Conservation (phyloP, 257 asterid species). For the Jacaranda mimosifolia region DNA sequence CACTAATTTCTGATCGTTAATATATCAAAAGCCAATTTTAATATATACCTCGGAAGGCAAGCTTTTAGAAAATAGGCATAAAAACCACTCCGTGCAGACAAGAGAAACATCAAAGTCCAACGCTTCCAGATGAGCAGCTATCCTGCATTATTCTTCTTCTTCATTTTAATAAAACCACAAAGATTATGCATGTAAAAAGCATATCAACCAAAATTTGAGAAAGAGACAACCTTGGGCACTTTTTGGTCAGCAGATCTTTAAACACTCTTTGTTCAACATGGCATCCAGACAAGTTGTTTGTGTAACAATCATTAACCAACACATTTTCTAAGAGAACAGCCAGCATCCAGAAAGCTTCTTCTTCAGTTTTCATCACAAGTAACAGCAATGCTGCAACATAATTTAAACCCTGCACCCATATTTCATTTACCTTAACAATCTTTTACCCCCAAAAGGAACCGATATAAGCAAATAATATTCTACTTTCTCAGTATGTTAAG, state of each 20-base stretch:
- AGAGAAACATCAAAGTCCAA: constrained; percentile 97
- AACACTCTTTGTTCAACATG: constrained; percentile 98
- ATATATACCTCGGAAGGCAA: constrained; percentile 85
- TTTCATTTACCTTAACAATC: constrained; percentile 10
- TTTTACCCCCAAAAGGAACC: background rate
- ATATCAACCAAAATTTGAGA: background rate
- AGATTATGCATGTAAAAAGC: constrained; percentile 12
- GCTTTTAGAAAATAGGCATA: constrained; percentile 95
- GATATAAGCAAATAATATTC: background rate
- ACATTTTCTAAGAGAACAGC: constrained; percentile 93
- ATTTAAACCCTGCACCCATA: constrained; percentile 80
- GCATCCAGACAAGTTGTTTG: constrained; percentile 91
- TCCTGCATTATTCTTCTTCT: constrained; percentile 58
- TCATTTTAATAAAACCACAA: constrained; percentile 22
- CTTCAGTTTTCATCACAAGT: constrained; percentile 98
- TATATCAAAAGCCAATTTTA: too few species aligned
- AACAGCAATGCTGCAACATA: constrained; percentile 91
- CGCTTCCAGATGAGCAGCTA: constrained; percentile 84
- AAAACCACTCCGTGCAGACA: constrained; percentile 98
- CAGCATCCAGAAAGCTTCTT: constrained; percentile 99
- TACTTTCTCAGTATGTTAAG: constrained; percentile 7
- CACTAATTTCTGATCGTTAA: background rate
- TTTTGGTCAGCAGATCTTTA: constrained; percentile 80
- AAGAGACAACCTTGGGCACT: constrained; percentile 78
- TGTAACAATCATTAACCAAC: constrained; percentile 91